phyloP scores from a whole-genome alignment of 768 basidiomycete species.

The Lactifluus hygrophoroides region DNA sequence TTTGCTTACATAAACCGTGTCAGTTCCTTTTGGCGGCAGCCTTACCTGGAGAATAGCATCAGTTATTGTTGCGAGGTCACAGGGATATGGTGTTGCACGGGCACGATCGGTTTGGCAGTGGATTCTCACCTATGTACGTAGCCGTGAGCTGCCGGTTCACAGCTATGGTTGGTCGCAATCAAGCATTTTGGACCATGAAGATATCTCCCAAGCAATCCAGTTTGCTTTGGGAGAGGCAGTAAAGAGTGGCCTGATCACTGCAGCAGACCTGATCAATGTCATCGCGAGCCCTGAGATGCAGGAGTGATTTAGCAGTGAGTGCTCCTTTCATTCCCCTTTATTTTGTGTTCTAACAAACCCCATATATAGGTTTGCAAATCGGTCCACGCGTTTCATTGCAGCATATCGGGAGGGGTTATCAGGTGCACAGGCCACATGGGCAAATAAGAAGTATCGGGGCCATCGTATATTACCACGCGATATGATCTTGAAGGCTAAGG shows the following conservation, averaged over 20 bases:
- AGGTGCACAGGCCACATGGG: neutral
- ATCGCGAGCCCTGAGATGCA: neutral
- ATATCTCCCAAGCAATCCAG: neutral
- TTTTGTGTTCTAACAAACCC: too few species aligned
- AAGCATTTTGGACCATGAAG: neutral
- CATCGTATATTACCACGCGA: too few species aligned
- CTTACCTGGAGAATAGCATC: neutral
- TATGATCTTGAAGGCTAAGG: too few species aligned
- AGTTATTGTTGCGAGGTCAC: neutral
- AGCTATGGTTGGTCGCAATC: too few species aligned
- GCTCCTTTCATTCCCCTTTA: too few species aligned
- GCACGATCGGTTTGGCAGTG: neutral
- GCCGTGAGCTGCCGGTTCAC: neutral
- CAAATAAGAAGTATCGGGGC: neutral
- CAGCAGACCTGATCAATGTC: neutral
- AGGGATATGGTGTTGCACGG: neutral
- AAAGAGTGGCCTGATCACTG: neutral
- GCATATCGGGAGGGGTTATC: neutral
- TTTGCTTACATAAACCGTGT: too few species aligned
- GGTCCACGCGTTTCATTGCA: neutral
- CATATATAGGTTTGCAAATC: neutral
- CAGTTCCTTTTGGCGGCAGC: too few species aligned
- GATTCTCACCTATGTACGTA: neutral
- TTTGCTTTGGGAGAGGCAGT: neutral
- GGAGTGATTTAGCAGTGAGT: neutral